Percentiles rank a stretch among this genome's conserved stretches.
Evolutionary conservation across 2,329 filamentous ascomycete genomes (phyloP).

Genomic region (Beauveria pseudobassiana): DNA sequence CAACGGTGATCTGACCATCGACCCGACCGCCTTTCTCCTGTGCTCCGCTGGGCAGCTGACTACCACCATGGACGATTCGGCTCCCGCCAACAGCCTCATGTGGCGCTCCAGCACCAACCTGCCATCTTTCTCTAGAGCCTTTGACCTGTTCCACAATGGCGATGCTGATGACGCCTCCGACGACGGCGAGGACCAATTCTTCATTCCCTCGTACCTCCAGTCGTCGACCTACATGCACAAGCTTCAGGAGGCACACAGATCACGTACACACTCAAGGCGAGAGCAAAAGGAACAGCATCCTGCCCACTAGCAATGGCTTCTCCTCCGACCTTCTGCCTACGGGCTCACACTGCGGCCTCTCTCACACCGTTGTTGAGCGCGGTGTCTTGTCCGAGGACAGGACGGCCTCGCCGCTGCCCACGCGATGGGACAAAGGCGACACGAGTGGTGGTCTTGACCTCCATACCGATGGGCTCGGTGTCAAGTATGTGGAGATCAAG

Average conservation of each 20-base stretch:
- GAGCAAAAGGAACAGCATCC: slow-evolving; percentile 30
- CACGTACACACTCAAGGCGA: slow-evolving; percentile 45
- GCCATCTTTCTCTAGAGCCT: slow-evolving; percentile 44
- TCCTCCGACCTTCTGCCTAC: slow-evolving; percentile 32
- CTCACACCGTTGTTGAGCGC: slow-evolving; percentile 79
- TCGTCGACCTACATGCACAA: slow-evolving; percentile 71
- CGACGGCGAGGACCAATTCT: slow-evolving; percentile 46
- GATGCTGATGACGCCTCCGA: slow-evolving; percentile 20
- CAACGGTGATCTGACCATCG: slow-evolving; percentile 28
- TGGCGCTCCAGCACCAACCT: slow-evolving; percentile 23
- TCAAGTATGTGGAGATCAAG: slow-evolving; percentile 49
- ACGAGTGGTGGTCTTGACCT: slow-evolving; percentile 69
- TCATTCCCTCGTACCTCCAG: slow-evolving; percentile 76
- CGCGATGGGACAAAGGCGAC: slow-evolving; percentile 74
- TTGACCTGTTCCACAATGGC: slow-evolving; percentile 39
- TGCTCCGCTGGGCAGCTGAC: slow-evolving; percentile 13
- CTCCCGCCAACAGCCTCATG: slow-evolving; percentile 16
- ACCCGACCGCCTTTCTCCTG: slow-evolving; percentile 23
- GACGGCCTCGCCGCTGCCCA: slow-evolving; percentile 61
- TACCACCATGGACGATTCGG: slow-evolving; percentile 14
- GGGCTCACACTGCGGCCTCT: slow-evolving; percentile 63
- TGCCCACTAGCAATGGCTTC: slow-evolving; percentile 43
- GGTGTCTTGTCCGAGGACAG: slow-evolving; percentile 54
- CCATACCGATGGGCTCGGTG: slow-evolving; percentile 62
- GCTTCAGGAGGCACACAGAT: slow-evolving; percentile 62